These are phyloP conservation scores for Posidonia oceanica DNA, from an alignment of 116 monocot genomes.

Conservation along the genomic window DNA sequence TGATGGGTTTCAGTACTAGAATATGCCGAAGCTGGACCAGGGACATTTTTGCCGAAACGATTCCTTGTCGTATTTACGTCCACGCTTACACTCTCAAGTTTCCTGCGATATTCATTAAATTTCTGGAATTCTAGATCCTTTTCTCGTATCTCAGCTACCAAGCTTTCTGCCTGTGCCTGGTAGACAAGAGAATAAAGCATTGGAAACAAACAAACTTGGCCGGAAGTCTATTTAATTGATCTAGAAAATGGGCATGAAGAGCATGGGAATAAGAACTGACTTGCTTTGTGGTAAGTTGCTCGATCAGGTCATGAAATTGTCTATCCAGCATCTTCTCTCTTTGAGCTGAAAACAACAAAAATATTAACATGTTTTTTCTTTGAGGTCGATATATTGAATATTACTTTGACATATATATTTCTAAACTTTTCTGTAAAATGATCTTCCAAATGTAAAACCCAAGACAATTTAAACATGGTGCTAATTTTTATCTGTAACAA, in stretches of 20 bases:
- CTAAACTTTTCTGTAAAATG: too few species aligned
- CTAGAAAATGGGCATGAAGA: neutral
- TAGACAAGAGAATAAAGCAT: neutral
- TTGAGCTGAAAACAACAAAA: slow-evolving; percentile 32
- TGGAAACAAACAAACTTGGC: neutral
- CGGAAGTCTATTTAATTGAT: neutral
- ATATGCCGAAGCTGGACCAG: slow-evolving; percentile 11
- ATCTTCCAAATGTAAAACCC: neutral
- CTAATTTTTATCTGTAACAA: neutral
- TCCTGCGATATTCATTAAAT: slow-evolving; percentile 23
- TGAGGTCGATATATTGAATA: too few species aligned
- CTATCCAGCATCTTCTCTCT: slow-evolving; percentile 79
- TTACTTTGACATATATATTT: too few species aligned
- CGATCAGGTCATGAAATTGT: slow-evolving; percentile 72
- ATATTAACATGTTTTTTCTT: too few species aligned
- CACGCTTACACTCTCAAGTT: slow-evolving; percentile 8
- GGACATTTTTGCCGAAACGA: slow-evolving; percentile 25
- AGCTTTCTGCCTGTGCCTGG: slow-evolving; percentile 69
- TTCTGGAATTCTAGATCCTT: slow-evolving; percentile 55
- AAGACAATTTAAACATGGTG: neutral
- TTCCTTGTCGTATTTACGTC: slow-evolving; percentile 32
- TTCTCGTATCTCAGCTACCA: slow-evolving; percentile 32
- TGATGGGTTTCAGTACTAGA: slow-evolving; percentile 9
- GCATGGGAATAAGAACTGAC: slow-evolving; percentile 10
- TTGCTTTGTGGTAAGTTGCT: slow-evolving; percentile 75